phyloP scores from a whole-genome alignment of 108 stramenopile genomes.

The Cyclotella sp. region DNA sequence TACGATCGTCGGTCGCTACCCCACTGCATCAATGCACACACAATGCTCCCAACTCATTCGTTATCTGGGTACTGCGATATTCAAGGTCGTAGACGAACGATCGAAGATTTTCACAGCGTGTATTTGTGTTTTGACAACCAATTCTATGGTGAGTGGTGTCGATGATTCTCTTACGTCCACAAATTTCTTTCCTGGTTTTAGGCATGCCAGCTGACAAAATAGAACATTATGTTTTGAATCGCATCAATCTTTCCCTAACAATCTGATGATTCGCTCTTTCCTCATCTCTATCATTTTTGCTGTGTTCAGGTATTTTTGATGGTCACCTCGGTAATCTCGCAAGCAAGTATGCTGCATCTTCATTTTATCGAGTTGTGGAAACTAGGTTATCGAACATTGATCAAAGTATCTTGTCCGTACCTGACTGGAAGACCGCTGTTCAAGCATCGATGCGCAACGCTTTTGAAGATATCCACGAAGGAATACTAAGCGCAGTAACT shows the following conservation, averaged over 20 bases:
- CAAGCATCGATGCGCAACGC: conserved; percentile 50
- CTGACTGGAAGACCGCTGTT: conserved; percentile 58
- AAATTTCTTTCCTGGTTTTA: no score
- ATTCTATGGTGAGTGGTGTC: conserved; percentile 68
- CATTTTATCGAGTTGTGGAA: conserved; percentile 56
- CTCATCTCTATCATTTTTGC: neutral
- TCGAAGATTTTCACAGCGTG: conserved; percentile 94
- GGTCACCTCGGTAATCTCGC: conserved; percentile 77
- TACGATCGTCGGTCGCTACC: conserved; percentile 79
- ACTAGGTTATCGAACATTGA: conserved; percentile 44
- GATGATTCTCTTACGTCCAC: no score
- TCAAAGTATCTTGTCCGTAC: conserved; percentile 11
- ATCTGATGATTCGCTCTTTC: neutral
- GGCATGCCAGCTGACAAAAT: no score
- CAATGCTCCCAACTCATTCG: conserved; percentile 84
- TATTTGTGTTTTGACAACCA: conserved; percentile 69
- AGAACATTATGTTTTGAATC: no score
- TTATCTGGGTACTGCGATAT: conserved; percentile 87
- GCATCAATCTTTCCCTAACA: no score
- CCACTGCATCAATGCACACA: conserved; percentile 87
- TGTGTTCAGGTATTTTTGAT: conserved; percentile 41
- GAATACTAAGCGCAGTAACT: conserved; percentile 59
- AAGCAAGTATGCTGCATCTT: conserved; percentile 77
- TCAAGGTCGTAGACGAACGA: conserved; percentile 78
- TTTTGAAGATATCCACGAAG: conserved; percentile 68